A percentile compares a stretch with the other conserved stretches of the same genome.
Evolutionary conservation across 2,329 filamentous ascomycete species (phyloP).

Genomic region (Fusarium abutilonis): DNA sequence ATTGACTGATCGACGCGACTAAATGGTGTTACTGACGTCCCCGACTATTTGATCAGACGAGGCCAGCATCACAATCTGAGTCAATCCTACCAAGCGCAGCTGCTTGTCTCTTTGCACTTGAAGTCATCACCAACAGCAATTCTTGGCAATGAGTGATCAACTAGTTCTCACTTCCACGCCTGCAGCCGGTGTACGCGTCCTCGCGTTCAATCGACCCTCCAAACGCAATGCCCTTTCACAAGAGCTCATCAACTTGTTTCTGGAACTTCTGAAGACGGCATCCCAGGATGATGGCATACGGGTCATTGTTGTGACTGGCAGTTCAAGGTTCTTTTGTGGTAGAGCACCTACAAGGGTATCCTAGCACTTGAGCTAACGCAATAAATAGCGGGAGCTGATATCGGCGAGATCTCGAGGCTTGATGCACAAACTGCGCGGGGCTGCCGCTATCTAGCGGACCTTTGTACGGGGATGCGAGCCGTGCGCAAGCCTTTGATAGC

Average conservation of each 20-base stretch:
- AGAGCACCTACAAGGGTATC: constrained; percentile 7
- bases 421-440: constrained; percentile 48
- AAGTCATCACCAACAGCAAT: neutral
- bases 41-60: constrained; percentile 33
- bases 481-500: constrained; percentile 59
- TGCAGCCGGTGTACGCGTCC: constrained; percentile 54
- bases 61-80: neutral
- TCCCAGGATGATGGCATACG: constrained; percentile 46
- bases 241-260: constrained; percentile 58
- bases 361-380: constrained; percentile 20
- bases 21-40: constrained; percentile 27
- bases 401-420: constrained; percentile 50
- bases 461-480: constrained; percentile 50
- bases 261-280: constrained; percentile 43
- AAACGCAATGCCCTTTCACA: constrained; percentile 68
- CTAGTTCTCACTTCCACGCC: constrained; percentile 45
- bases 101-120: neutral
- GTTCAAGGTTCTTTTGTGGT: constrained; percentile 52
- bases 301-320: constrained; percentile 54
- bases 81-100: constrained; percentile 18
- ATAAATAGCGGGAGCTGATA: constrained; percentile 49
- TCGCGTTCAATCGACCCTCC: constrained; percentile 63
- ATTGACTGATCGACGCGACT: constrained; percentile 27
- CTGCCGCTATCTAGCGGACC: constrained; percentile 54
- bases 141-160: constrained; percentile 25